Conservation (phyloP, 257 asterid species). For the Nicotiana knightiana region DNA sequence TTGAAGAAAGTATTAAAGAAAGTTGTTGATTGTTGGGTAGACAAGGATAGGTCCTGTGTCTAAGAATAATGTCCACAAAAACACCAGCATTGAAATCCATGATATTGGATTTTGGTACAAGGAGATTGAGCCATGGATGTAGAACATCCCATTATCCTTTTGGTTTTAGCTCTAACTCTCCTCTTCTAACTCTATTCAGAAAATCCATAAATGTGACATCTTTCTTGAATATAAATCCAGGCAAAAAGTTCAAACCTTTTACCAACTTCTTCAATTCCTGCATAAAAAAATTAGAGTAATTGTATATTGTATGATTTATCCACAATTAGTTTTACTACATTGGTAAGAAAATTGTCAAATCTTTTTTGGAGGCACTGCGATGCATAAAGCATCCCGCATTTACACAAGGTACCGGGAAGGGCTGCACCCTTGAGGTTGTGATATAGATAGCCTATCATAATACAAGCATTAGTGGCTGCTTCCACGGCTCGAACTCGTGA, state of each 20-base stretch:
- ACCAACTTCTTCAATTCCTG: slow-evolving; percentile 39
- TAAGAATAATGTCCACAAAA: slow-evolving; percentile 48
- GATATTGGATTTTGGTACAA: slow-evolving; percentile 59
- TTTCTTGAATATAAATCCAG: slow-evolving; percentile 37
- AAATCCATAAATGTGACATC: slow-evolving; percentile 40
- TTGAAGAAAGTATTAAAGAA: not conserved
- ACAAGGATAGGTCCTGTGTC: slow-evolving; percentile 59
- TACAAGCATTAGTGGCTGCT: too few species aligned
- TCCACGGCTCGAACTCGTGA: too few species aligned
- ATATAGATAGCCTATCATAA: too few species aligned
- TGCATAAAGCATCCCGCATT: too few species aligned
- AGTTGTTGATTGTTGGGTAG: slow-evolving; percentile 42
- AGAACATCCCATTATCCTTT: slow-evolving; percentile 37
- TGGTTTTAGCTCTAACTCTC: slow-evolving; percentile 33
- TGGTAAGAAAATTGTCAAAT: too few species aligned
- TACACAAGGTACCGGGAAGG: too few species aligned
- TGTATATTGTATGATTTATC: too few species aligned
- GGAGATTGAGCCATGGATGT: slow-evolving; percentile 83
- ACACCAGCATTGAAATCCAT: slow-evolving; percentile 50
- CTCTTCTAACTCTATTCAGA: slow-evolving; percentile 45
- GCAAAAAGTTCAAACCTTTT: slow-evolving; percentile 25
- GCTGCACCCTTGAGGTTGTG: too few species aligned
- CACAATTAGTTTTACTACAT: too few species aligned
- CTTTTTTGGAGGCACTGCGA: too few species aligned
- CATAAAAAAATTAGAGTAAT: not conserved